Base-by-base conservation (phyloP, 1,139 yeast genomes). In the Diutina siamensis region DNA sequence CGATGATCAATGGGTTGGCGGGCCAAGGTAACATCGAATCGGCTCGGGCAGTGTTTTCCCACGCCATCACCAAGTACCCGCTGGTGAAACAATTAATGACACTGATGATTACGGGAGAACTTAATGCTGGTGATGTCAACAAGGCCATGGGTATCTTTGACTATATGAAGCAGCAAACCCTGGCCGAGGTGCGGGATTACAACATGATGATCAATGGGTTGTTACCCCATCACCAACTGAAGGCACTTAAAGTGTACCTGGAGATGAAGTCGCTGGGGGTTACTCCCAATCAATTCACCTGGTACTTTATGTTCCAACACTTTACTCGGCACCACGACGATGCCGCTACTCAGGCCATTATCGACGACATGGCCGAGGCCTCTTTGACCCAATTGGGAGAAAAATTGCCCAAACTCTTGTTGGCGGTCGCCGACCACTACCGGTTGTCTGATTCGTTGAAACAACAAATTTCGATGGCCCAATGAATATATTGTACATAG, bases 121-220 rank as follows among this genome's bases (percentile, higher is more conserved):
- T 80, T 47, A 62, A 64, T 32, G 55, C 57, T 45, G 86, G 86
- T 5, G 68, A 71, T 41, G 52, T 71, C 21, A 61, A 58, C 2
- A 59, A 59, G 10, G 92, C 85, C 0, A 65, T 72, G 51, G 54
- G 57, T 4, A 62, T 73, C 46, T 80, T 82, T 56, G 59, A 67
- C 15, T 62, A 67, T 49, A 73, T 73, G 54, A 56, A 71, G 40
- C 53, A 59, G 45, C 49, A 52, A 18, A 50, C 55, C 28, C 61
- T 61, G 47, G 67, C 67, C 19, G 28, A 25, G 10, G 60, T 76
- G 7, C 64, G 78, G 44, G 64, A 72, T 40, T 82, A 81, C 75
- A 81, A 83, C 58, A 68, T 75, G 57, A 67, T 83, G 60, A 73
- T 84, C 50, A 65, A 64, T 32, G 76, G 78, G 3, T 67, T 73